Conservation (phyloP, 129 eudicot species). For the Centaurea solstitialis region DNA sequence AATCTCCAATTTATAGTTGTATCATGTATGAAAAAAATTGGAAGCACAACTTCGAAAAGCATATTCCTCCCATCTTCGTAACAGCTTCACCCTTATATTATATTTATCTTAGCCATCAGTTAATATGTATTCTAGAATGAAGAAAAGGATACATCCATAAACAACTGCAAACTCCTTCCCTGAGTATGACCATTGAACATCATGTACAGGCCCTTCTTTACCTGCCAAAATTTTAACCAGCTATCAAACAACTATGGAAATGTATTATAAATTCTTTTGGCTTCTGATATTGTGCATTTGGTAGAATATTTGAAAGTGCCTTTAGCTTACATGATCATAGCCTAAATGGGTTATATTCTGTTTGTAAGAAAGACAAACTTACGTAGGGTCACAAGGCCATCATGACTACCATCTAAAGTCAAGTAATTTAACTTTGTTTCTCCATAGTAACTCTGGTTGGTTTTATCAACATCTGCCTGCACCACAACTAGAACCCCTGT, state of each 20-base stretch:
- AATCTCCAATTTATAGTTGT: constrained; percentile 4
- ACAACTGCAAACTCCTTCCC: constrained; percentile 97
- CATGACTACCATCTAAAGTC: constrained; percentile 84
- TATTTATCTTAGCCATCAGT: background rate
- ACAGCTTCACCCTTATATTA: background rate
- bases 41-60: background rate
- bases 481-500: constrained; percentile 86
- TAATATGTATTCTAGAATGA: background rate
- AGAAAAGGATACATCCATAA: constrained; percentile 91
- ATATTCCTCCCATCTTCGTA: background rate
- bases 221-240: constrained; percentile 46
- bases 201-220: constrained; percentile 98
- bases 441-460: constrained; percentile 99
- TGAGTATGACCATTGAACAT: constrained; percentile 93
- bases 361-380: constrained; percentile 27
- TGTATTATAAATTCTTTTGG: background rate
- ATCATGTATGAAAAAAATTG: constrained; percentile 1
- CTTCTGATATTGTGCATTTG: background rate
- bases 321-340: constrained; percentile 16
- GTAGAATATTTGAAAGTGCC: background rate
- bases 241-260: constrained; percentile 6
- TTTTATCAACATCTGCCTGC: constrained; percentile 96
- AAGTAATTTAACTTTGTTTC: constrained; percentile 84
- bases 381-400: constrained; percentile 93
- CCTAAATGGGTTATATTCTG: background rate